phyloP scores from a whole-genome alignment of 257 asterid genomes.

The Lycium barbarum region DNA sequence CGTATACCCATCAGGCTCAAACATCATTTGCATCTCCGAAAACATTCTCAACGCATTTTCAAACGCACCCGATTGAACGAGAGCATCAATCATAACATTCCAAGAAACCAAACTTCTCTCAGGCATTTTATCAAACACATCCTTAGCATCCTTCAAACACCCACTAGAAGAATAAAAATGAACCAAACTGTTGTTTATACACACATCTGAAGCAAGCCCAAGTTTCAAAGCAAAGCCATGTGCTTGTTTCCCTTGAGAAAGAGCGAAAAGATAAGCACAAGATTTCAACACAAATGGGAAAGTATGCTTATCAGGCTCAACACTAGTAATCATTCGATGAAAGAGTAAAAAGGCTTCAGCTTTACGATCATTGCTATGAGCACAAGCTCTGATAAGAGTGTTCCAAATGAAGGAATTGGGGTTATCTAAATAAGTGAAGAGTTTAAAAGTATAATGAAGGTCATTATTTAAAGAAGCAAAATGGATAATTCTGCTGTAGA shows the following conservation, averaged over 20 bases:
- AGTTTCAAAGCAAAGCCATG: constrained; percentile 67
- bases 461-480: constrained; percentile 62
- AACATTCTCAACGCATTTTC: constrained; percentile 60
- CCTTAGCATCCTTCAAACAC: constrained; percentile 50
- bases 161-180: constrained; percentile 86
- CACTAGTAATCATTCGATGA: constrained; percentile 43
- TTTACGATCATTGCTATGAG: constrained; percentile 58
- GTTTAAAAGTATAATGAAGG: constrained; percentile 48
- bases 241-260: constrained; percentile 65
- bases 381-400: constrained; percentile 68
- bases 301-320: constrained; percentile 77
- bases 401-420: constrained; percentile 66
- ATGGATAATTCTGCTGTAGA: constrained; percentile 59
- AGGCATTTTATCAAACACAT: too few species aligned
- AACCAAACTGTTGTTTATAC: constrained; percentile 74
- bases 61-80: constrained; percentile 71
- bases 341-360: constrained; percentile 52
- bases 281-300: constrained; percentile 78
- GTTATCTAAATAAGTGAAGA: constrained; percentile 51
- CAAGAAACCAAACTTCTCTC: too few species aligned
- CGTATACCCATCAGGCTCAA: constrained; percentile 78
- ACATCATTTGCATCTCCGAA: constrained; percentile 53
- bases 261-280: constrained; percentile 66
- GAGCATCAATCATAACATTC: constrained; percentile 67
- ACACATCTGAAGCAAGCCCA: constrained; percentile 68